A percentile compares a stretch with the other conserved stretches of the same genome.
phyloP scores from a whole-genome alignment of 1,139 yeast species.

The Magnusiomyces fungicola region DNA sequence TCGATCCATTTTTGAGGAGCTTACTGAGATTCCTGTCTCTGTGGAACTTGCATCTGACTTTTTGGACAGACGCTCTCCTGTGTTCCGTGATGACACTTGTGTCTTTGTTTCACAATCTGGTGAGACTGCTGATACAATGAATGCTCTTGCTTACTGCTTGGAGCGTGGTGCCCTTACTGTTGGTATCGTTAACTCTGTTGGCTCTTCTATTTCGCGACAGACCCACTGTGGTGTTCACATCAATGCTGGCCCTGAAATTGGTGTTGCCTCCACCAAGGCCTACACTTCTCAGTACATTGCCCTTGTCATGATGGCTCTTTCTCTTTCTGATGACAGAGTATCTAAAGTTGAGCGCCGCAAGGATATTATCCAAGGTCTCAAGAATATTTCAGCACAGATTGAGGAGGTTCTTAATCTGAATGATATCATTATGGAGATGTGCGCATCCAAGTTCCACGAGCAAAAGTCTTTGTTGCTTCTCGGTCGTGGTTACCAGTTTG shows the following conservation, averaged over 20 bases:
- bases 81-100: slow-evolving; percentile 96
- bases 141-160: slow-evolving; percentile 90
- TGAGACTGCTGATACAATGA: slow-evolving; percentile 98
- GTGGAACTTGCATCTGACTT: slow-evolving; percentile 98
- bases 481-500: slow-evolving; percentile 97
- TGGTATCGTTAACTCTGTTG: slow-evolving; percentile 92
- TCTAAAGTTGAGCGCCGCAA: slow-evolving; percentile 68
- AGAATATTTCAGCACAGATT: slow-evolving; percentile 80
- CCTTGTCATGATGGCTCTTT: slow-evolving; percentile 91
- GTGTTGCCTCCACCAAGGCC: slow-evolving; percentile 99
- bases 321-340: slow-evolving; percentile 84
- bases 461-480: slow-evolving; percentile 83
- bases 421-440: slow-evolving; percentile 63
- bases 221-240: slow-evolving; percentile 99
- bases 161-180: slow-evolving; percentile 97
- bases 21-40: slow-evolving; percentile 91
- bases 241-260: slow-evolving; percentile 99
- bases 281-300: slow-evolving; percentile 98
- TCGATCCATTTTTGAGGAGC: slow-evolving; percentile 90
- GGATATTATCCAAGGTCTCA: slow-evolving; percentile 82
- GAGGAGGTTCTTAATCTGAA: slow-evolving; percentile 58
- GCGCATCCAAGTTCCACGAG: slow-evolving; percentile 61
- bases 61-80: slow-evolving; percentile 90
- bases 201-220: slow-evolving; percentile 89
- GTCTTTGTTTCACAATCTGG: slow-evolving; percentile 98